A percentile compares a stretch with the other conserved stretches of the same genome.
phyloP scores from a whole-genome alignment of 225 moss, liverwort and hornwort genomes.

The Ulota crispa region DNA sequence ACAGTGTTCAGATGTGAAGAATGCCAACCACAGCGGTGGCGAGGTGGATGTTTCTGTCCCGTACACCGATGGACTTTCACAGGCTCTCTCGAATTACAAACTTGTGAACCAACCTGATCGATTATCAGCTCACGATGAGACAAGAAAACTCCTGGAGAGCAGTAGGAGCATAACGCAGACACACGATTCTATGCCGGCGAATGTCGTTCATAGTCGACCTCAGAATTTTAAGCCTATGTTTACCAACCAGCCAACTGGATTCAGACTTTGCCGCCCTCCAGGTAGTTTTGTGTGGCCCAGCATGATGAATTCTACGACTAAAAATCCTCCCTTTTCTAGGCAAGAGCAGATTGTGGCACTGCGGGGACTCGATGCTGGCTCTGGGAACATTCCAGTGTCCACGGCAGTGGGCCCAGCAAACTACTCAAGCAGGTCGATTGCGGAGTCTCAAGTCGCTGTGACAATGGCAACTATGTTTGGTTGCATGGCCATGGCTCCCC shows the following conservation, averaged over 20 bases:
- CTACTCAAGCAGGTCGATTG: conserved; percentile 28
- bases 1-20: conserved; percentile 38
- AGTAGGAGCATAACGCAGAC: not conserved
- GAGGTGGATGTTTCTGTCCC: conserved; percentile 6
- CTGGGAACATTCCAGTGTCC: conserved; percentile 3
- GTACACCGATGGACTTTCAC: conserved; percentile 39
- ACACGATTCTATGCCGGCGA: not conserved
- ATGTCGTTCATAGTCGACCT: not conserved
- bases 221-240: conserved; percentile 23
- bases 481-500: conserved; percentile 41
- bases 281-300: conserved; percentile 57
- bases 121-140: conserved; percentile 5
- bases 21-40: conserved; percentile 21
- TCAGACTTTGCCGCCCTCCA: conserved; percentile 43
- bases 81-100: conserved; percentile 41
- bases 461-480: conserved; percentile 51
- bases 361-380: conserved; percentile 19
- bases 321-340: conserved; percentile 15
- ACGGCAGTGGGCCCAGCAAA: conserved; percentile 9
- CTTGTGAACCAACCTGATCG: conserved; percentile 24
- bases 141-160: not conserved
- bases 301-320: conserved; percentile 22
- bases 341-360: conserved; percentile 14
- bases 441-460: conserved; percentile 42
- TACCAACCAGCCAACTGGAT: conserved; percentile 38